Conservation (phyloP, 352 stramenopile species). For the Phytophthora nicotianae region DNA sequence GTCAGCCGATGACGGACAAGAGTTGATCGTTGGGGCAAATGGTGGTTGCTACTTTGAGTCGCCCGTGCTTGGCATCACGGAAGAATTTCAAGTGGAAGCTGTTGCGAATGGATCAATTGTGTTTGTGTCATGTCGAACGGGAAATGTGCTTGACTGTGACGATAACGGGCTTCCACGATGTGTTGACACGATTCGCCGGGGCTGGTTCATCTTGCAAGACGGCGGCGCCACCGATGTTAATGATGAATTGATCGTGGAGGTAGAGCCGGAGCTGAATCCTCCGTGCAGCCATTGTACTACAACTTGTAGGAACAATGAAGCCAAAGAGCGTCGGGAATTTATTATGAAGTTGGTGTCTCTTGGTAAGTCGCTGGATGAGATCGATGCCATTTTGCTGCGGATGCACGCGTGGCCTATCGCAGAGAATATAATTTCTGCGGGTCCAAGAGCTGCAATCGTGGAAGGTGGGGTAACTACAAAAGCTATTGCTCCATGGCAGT, state of each 20-base stretch:
- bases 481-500: slow-evolving; percentile 5
- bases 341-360: slow-evolving; percentile 31
- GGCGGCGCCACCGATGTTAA: neutral
- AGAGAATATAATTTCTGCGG: neutral
- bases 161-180: slow-evolving; percentile 20
- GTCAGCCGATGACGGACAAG: slow-evolving; percentile 9
- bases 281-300: slow-evolving; percentile 17
- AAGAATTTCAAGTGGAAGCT: slow-evolving; percentile 27
- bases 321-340: slow-evolving; percentile 23
- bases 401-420: slow-evolving; percentile 25
- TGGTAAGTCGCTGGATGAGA: slow-evolving; percentile 32
- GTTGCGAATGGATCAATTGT: slow-evolving; percentile 22
- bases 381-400: slow-evolving; percentile 27
- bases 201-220: slow-evolving; percentile 28
- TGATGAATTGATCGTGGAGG: slow-evolving; percentile 1
- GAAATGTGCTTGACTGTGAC: slow-evolving; percentile 25
- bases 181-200: slow-evolving; percentile 24
- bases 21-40: slow-evolving; percentile 30
- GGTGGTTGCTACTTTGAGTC: slow-evolving; percentile 33
- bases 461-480: neutral
- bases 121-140: slow-evolving; percentile 28
- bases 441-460: neutral
- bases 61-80: slow-evolving; percentile 19
- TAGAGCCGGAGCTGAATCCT: neutral
- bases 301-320: slow-evolving; percentile 9